A percentile compares a stretch with the other conserved stretches of the same genome.
phyloP scores from a whole-genome alignment of 2,329 filamentous ascomycete genomes.

The Grosmannia serpens region DNA sequence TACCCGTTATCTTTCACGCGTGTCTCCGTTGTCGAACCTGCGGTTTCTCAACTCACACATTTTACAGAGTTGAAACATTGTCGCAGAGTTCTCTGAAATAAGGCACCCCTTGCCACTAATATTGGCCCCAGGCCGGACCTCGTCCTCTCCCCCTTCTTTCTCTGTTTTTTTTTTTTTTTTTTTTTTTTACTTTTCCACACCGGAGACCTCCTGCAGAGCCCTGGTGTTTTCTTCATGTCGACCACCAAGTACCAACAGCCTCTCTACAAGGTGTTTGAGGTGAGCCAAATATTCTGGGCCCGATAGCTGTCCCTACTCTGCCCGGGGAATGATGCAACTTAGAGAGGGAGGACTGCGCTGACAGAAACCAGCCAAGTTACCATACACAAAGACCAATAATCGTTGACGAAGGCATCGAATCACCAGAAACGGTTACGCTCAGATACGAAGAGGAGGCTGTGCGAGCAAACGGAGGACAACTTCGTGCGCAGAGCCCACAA shows the following conservation, averaged over 20 bases:
- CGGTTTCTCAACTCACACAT: background rate
- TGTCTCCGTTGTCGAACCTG: background rate
- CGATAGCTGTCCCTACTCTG: background rate
- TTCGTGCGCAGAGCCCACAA: constrained; percentile 44
- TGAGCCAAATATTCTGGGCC: constrained; percentile 27
- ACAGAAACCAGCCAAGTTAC: constrained; percentile 33
- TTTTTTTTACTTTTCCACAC: constrained; percentile 1
- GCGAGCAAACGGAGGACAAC: constrained; percentile 36
- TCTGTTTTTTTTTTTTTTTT: background rate
- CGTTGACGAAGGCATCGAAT: constrained; percentile 46
- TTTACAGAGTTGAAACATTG: background rate
- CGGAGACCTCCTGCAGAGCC: background rate
- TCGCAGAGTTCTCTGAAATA: background rate
- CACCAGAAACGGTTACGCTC: constrained; percentile 44
- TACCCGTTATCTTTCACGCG: background rate
- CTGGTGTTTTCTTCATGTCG: constrained; percentile 35
- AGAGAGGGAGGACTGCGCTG: background rate
- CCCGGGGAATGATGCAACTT: too few relatives aligned
- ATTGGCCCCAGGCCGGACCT: background rate
- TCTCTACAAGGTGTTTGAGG: constrained; percentile 48
- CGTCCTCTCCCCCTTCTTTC: background rate
- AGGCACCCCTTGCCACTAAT: background rate
- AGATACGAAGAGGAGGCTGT: constrained; percentile 45
- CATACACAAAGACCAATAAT: constrained; percentile 45
- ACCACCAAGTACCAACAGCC: constrained; percentile 42